phyloP scores from a whole-genome alignment of 2,329 filamentous ascomycete species.

The Xylaria sp. region DNA sequence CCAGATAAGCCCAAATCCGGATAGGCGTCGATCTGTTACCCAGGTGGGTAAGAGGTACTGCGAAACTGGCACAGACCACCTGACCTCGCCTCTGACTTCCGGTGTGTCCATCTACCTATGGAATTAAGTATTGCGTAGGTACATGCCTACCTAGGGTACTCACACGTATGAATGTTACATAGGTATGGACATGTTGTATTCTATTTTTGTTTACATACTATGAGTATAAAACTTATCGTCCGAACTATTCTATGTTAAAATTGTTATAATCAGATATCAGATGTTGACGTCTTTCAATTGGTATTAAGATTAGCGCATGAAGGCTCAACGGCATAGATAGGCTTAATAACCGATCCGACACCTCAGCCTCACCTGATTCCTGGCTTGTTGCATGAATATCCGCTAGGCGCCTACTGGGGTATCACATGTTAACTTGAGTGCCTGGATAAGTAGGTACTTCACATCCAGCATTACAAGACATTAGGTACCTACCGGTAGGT shows the following conservation, averaged over 20 bases:
- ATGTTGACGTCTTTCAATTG: background rate
- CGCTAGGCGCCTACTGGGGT: background rate
- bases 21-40: constrained; percentile 23
- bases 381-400: background rate
- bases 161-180: too few relatives aligned
- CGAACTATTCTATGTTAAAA: background rate
- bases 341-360: background rate
- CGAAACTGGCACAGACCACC: constrained; percentile 16
- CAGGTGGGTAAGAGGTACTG: background rate
- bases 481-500: too few relatives aligned
- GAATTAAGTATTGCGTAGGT: too few relatives aligned
- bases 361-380: constrained; percentile 4
- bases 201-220: constrained; percentile 2
- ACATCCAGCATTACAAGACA: too few relatives aligned
- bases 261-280: background rate
- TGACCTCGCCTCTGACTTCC: background rate
- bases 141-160: too few relatives aligned
- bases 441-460: too few relatives aligned
- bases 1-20: constrained; percentile 38
- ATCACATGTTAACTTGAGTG: background rate
- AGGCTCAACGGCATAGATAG: background rate
- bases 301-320: constrained; percentile 1
- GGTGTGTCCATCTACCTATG: background rate
- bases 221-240: background rate
- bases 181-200: too few relatives aligned